These are phyloP conservation scores for Nicotiana noctiflora DNA, from an alignment of 257 asterid species.

Conservation along the genomic window DNA sequence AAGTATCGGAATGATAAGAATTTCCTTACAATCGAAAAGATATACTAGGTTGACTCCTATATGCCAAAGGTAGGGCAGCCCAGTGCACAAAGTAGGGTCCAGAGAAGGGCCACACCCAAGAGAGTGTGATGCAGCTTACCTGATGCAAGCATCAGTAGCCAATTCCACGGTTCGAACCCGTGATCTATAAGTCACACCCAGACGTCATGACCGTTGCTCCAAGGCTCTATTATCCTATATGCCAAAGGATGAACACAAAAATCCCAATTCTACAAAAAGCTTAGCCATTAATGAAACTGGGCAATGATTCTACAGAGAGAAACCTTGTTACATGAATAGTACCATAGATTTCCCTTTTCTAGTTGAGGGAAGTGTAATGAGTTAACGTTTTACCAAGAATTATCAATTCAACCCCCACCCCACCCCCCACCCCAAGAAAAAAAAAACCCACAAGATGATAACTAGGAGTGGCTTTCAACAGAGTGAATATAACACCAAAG, in stretches of 20 bases:
- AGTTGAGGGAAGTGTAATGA: background rate
- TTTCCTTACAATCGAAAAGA: background rate
- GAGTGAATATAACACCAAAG: background rate
- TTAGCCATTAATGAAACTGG: background rate
- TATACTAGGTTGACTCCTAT: background rate
- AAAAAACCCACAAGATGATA: background rate
- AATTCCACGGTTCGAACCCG: too few species aligned
- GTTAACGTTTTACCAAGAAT: too few species aligned
- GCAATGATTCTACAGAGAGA: background rate
- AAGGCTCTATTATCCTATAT: background rate
- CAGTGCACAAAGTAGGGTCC: too few species aligned
- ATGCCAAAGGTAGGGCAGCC: background rate
- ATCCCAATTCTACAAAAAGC: background rate
- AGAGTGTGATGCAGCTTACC: too few species aligned
- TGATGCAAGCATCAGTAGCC: too few species aligned
- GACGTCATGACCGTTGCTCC: too few species aligned
- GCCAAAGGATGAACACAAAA: background rate
- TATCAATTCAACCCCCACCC: too few species aligned
- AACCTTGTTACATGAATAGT: background rate
- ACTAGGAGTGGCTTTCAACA: background rate
- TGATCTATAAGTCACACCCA: too few species aligned
- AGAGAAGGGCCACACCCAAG: too few species aligned
- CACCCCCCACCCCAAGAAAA: too few species aligned
- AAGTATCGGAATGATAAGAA: background rate
- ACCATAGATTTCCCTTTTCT: background rate